Evolutionary conservation across 306 rosid species (phyloP), one percentile per base, ranked within the genome.

Genomic region (Sphenostylis stenocarpa): DNA sequence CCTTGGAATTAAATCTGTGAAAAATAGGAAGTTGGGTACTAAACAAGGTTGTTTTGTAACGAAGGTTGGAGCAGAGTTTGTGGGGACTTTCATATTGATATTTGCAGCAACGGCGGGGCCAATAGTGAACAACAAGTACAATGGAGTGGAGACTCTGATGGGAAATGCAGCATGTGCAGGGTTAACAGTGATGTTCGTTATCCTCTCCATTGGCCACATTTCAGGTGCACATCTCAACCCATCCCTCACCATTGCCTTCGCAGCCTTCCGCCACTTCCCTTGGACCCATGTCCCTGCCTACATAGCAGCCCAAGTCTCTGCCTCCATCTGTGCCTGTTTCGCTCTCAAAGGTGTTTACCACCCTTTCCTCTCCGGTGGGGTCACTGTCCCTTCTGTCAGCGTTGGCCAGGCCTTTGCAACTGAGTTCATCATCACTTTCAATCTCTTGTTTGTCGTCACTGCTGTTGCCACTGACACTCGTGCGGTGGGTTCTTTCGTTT

Each of bases 151-250:
- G 80, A 44, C 83, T 0, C 80, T 92, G 9, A 81, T 92, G 5
- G 98, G 98, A 5, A 94, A 94, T 5, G 97, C 97, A 5, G 95
- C 98, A 0, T 83, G 91, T 62, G 95, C 97, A 1, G 97, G 98
- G 6, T 75, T 94, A 19, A 95, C 91, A 0, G 98, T 94, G 80
- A 94, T 94, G 98, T 77, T 83, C 39, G 76, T 94, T 13, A 94
- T 94, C 26, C 91, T 94, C 33, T 94, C 98, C 10, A 92, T 94
- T 0, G 98, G 98, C 0, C 98, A 94, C 83, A 94, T 94, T 38
- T 94, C 98, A 0, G 98, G 98, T 0, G 98, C 98, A 1, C 98
- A 94, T 51, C 86, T 94, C 0, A 94, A 94, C 81, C 98, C 98
- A 1, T 88, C 98, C 2, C 91, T 94, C 62, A 92, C 97, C 77